phyloP scores from a whole-genome alignment of 192 early-diverging fungal species.

The Funneliformis geosporum region DNA sequence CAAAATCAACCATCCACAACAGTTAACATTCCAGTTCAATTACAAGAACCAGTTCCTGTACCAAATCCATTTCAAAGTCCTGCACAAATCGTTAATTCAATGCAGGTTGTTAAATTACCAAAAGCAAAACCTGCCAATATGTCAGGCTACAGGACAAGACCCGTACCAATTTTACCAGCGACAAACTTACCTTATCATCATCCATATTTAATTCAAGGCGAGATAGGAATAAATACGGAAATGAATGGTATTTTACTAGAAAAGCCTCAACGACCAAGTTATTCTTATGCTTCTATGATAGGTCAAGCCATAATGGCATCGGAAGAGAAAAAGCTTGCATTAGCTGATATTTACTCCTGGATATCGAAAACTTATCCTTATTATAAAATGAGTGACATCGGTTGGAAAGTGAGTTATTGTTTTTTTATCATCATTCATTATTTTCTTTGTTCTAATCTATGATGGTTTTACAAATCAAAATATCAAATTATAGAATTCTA shows the following conservation, averaged over 20 bases:
- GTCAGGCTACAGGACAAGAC: not conserved
- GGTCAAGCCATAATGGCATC: conserved; percentile 6
- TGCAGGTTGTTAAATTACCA: not conserved
- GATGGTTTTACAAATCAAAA: not conserved
- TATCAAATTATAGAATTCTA: conserved; percentile 64
- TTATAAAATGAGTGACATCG: not conserved
- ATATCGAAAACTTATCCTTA: conserved; percentile 21
- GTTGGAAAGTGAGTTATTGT: not conserved
- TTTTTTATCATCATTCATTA: not conserved
- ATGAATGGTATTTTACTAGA: not conserved
- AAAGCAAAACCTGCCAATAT: not conserved
- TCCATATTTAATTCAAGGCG: not conserved
- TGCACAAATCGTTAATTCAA: not conserved
- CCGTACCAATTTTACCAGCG: not conserved
- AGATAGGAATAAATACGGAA: not conserved
- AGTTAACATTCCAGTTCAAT: not conserved
- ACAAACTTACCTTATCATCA: not conserved
- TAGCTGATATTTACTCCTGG: conserved; percentile 21
- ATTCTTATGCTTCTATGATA: conserved; percentile 21
- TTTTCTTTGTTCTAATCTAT: not conserved
- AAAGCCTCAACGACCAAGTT: conserved; percentile 5
- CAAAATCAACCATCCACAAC: not conserved
- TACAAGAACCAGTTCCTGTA: not conserved
- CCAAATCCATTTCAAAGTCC: not conserved
- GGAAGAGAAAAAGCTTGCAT: not conserved